Evolutionary conservation across 2,329 filamentous ascomycete species (phyloP).

Genomic region (Fusarium temperatum): DNA sequence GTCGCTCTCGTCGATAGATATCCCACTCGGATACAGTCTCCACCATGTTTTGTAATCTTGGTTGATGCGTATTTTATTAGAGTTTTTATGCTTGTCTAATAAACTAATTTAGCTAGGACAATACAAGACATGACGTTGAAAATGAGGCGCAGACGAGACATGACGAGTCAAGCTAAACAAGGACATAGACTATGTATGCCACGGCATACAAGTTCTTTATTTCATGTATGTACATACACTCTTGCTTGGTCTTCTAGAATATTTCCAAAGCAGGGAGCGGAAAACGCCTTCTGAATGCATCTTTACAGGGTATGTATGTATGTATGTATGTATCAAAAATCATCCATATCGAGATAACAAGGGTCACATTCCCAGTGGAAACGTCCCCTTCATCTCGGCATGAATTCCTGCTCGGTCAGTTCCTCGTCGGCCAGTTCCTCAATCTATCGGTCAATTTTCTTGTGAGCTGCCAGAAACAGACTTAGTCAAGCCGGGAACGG

Average conservation of each 20-base stretch:
- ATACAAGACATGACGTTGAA: constrained; percentile 11
- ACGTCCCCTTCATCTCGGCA: constrained; percentile 23
- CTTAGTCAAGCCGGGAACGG: not conserved
- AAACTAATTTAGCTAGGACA: not conserved
- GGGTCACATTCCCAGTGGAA: not conserved
- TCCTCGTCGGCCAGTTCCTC: not conserved
- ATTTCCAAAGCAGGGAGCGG: constrained; percentile 4
- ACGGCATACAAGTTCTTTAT: not conserved
- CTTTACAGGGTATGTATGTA: not conserved
- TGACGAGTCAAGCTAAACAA: not conserved
- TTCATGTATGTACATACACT: not conserved
- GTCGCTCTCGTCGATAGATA: not conserved
- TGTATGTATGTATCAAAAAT: not conserved
- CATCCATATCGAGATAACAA: constrained; percentile 9
- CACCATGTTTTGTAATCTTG: not conserved
- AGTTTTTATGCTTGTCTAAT: constrained; percentile 4
- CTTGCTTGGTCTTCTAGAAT: constrained; percentile 10
- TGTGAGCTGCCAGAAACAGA: not conserved
- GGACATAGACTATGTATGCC: too few species aligned
- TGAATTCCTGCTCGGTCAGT: constrained; percentile 1
- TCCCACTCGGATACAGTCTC: constrained; percentile 2
- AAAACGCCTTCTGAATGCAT: not conserved
- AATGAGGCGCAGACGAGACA: constrained; percentile 1
- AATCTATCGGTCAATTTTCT: not conserved
- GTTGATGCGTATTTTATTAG: not conserved